These are phyloP conservation scores for Pseudomonodictys pantanalensis DNA, from an alignment of 495 filamentous ascomycete species.

Conservation along the genomic window DNA sequence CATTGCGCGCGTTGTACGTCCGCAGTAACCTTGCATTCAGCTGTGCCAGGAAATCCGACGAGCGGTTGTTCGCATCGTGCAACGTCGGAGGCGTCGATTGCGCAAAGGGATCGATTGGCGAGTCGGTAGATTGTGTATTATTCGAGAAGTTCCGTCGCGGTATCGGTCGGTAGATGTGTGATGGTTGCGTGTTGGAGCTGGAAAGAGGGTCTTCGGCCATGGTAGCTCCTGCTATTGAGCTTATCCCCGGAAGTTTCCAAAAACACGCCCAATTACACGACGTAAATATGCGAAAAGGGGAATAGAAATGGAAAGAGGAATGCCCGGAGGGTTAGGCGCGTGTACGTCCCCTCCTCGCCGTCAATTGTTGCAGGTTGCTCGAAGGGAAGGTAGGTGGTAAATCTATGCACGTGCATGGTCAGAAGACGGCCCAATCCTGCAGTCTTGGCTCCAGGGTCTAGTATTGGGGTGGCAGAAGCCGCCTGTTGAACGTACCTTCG, in stretches of 20 bases:
- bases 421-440: slow-evolving; percentile 2
- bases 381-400: slow-evolving; percentile 1
- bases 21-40: slow-evolving; percentile 29
- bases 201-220: slow-evolving; percentile 26
- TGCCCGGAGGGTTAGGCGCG: no score
- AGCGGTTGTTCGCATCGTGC: neutral
- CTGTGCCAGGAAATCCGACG: slow-evolving; percentile 31
- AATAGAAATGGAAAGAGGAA: neutral
- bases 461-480: neutral
- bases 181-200: slow-evolving; percentile 18
- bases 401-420: slow-evolving; percentile 25
- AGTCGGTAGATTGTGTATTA: slow-evolving; percentile 47
- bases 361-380: slow-evolving; percentile 1
- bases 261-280: neutral
- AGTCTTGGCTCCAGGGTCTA: neutral
- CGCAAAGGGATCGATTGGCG: slow-evolving; percentile 13
- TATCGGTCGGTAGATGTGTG: slow-evolving; percentile 63
- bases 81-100: slow-evolving; percentile 1
- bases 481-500: slow-evolving; percentile 3
- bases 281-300: neutral
- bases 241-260: neutral
- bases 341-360: slow-evolving; percentile 11
- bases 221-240: neutral
- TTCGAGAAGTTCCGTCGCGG: slow-evolving; percentile 70
- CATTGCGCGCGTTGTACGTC: slow-evolving; percentile 14